Conservation (phyloP, 768 basidiomycete genomes). For the Xerocomus spinulosus region DNA sequence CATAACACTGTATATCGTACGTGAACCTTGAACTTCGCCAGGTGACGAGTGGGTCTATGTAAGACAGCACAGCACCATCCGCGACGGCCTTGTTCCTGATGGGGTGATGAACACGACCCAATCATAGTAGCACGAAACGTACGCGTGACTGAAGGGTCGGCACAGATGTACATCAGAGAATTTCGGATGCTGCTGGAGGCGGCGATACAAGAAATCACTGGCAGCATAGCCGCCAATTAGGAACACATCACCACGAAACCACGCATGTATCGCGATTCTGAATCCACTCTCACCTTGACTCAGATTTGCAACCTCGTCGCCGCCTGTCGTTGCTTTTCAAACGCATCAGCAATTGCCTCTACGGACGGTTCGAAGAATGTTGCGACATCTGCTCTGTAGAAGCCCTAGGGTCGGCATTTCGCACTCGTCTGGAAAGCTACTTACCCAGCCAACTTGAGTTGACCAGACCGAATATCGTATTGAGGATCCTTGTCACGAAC, state of each 20-base stretch:
- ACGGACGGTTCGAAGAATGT: conserved; percentile 42
- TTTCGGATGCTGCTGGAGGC: conserved; percentile 35
- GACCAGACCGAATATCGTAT: conserved; percentile 34
- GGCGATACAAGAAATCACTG: conserved; percentile 41
- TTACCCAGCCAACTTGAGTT: conserved; percentile 37
- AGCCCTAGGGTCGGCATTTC: not conserved
- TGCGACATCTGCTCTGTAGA: conserved; percentile 32
- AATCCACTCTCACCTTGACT: conserved; percentile 16
- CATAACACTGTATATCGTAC: conserved; percentile 32
- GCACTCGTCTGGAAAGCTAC: not conserved
- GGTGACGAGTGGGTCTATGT: conserved; percentile 40
- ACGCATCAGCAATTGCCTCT: conserved; percentile 31
- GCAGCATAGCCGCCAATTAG: conserved; percentile 52
- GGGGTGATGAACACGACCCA: not conserved
- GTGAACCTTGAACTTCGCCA: conserved; percentile 40
- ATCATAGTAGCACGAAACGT: conserved; percentile 8
- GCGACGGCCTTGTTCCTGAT: conserved; percentile 46
- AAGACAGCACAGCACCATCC: conserved; percentile 40
- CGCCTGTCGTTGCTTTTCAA: conserved; percentile 25
- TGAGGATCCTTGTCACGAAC: conserved; percentile 31
- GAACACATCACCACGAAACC: conserved; percentile 27
- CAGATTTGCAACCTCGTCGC: conserved; percentile 20
- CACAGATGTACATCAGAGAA: conserved; percentile 37
- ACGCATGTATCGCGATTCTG: not conserved
- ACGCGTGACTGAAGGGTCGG: conserved; percentile 49